Conservation (phyloP, 495 filamentous ascomycete genomes). For the Lindgomyces ingoldianus region DNA sequence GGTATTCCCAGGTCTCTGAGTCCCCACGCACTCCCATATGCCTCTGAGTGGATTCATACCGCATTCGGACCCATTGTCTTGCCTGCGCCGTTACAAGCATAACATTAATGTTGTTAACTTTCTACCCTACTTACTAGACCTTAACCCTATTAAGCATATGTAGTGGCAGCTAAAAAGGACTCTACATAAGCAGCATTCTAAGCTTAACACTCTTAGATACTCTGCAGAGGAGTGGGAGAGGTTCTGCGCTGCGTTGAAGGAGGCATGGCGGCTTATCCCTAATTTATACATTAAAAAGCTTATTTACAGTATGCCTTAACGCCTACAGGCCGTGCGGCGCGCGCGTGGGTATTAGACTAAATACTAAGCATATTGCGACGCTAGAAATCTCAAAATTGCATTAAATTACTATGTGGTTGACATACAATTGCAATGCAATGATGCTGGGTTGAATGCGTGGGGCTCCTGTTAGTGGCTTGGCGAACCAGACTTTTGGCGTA, state of each 20-base stretch:
- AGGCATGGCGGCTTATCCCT: slow-evolving; percentile 11
- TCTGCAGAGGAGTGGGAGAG: slow-evolving; percentile 10
- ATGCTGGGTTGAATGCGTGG: too few species aligned
- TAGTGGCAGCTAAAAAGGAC: slow-evolving; percentile 25
- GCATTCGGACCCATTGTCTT: too few species aligned
- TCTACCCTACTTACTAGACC: slow-evolving; percentile 31
- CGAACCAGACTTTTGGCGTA: too few species aligned
- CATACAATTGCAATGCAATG: too few species aligned
- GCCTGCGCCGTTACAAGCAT: too few species aligned
- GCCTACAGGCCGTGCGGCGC: not conserved
- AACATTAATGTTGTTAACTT: slow-evolving; percentile 14
- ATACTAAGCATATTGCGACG: not conserved
- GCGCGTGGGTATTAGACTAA: not conserved
- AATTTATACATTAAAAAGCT: slow-evolving; percentile 3
- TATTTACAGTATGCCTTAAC: slow-evolving; percentile 2
- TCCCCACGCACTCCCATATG: too few species aligned
- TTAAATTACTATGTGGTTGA: too few species aligned
- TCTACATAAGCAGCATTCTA: slow-evolving; percentile 25
- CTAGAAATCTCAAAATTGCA: too few species aligned
- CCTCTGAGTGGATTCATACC: too few species aligned
- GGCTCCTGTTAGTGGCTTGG: too few species aligned
- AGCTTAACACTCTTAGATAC: slow-evolving; percentile 7
- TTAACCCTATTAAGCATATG: slow-evolving; percentile 31
- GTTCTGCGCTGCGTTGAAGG: slow-evolving; percentile 7
- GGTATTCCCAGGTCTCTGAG: too few species aligned